phyloP scores from a whole-genome alignment of 192 early-diverging fungal genomes.

The Mortierella antarctica region DNA sequence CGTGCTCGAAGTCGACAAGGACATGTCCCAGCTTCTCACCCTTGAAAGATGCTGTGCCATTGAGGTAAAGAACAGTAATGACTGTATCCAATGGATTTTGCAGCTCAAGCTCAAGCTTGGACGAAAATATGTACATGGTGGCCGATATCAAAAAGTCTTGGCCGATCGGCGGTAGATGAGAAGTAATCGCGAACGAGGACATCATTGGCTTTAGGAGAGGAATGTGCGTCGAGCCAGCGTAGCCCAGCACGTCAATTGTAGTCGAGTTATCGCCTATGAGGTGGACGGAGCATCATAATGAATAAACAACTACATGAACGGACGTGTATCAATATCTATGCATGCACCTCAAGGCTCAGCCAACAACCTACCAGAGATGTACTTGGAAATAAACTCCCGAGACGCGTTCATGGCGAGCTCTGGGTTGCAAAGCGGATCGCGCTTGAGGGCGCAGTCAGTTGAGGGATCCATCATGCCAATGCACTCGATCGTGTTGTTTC shows the following conservation, averaged over 20 bases:
- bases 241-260: conserved; percentile 29
- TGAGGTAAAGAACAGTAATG: conserved; percentile 46
- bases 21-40: conserved; percentile 36
- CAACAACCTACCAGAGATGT: conserved; percentile 34
- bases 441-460: conserved; percentile 24
- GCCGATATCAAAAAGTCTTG: conserved; percentile 42
- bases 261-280: conserved; percentile 40
- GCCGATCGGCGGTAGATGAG: conserved; percentile 27
- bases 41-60: conserved; percentile 43
- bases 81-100: conserved; percentile 37
- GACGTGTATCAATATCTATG: too few relatives aligned
- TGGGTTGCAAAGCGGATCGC: conserved; percentile 18
- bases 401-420: conserved; percentile 27
- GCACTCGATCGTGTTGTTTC: conserved; percentile 45
- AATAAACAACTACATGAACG: too few relatives aligned
- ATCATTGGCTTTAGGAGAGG: conserved; percentile 42
- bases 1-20: conserved; percentile 39
- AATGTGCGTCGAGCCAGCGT: conserved; percentile 25
- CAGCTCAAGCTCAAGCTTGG: conserved; percentile 28
- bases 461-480: conserved; percentile 46
- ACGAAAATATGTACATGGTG: conserved; percentile 40
- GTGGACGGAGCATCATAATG: background rate
- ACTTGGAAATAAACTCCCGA: conserved; percentile 44
- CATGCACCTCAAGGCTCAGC: too few relatives aligned
- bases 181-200: conserved; percentile 23